Base-by-base conservation (phyloP, 2,329 filamentous ascomycete species). In the Aurifilum marmelostoma region DNA sequence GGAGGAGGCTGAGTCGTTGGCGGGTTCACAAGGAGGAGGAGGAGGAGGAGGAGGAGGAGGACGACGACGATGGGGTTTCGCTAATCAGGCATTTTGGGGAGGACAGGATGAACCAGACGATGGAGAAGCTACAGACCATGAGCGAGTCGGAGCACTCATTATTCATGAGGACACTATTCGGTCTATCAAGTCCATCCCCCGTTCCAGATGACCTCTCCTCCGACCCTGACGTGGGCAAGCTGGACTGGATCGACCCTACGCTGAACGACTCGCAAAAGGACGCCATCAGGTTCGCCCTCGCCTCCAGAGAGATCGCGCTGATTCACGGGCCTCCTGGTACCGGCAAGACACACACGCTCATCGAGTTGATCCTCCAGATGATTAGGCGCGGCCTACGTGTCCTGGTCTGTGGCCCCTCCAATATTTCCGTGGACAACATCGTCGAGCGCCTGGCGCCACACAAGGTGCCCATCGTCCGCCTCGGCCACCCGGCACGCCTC, bases 381-480 rank as follows among this genome's bases (percentile, higher is more conserved):
- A 83, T 97, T 67, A 90, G 90, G 76, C 87, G 88, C 32, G 87
- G 89, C 43, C 85, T 90, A 66, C 88, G 94, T 1, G 84, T 98
- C 14, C 85, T 98, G 1, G 95, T 98, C n/a, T 98, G 96, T 75
- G 96, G 95, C 0, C 96, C 96, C 0, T 97, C 93, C 39, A 99
- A 99, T 77, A 94, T 99, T 74, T 96, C 93, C 0, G 96, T 99
- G 1, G 96, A 99, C 85, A 99, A 99, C 76, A 97, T 99, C 69
- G 94, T 97, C 11, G 96, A 99, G 80, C 89, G 96, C 9, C 86
- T 98, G 1, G 89, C 94, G 1, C 89, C 92, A 0, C 92, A 94
- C 78, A 94, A 93, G 75, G 85, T 97, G 1, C 91, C 93, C 0
- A 93, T 98, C 75, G 87, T 98, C 47, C 91, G 96, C 1, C 87